phyloP scores from a whole-genome alignment of 1,284 basidiomycete species.

The Inonotus hispidus region DNA sequence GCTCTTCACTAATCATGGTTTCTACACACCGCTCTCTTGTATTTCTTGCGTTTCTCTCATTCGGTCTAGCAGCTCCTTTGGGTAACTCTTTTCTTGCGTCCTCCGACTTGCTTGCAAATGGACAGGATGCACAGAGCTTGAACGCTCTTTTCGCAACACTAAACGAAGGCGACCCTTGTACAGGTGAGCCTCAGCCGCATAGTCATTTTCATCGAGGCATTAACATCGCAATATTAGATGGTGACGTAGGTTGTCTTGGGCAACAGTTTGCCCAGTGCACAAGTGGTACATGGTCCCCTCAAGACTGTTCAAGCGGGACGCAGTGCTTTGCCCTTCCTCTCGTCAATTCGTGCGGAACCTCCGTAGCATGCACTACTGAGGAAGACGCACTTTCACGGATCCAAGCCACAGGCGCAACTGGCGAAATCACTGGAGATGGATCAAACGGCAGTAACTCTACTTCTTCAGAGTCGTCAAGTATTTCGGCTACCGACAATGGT shows the following conservation, averaged over 20 bases:
- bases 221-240: conserved; percentile 11
- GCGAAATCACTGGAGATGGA: conserved; percentile 14
- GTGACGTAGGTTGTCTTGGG: conserved; percentile 22
- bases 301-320: conserved; percentile 19
- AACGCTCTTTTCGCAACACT: conserved; percentile 34
- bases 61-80: conserved; percentile 1
- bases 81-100: background rate
- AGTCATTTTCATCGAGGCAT: background rate
- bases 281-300: conserved; percentile 19
- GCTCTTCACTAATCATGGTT: conserved; percentile 8
- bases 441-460: background rate
- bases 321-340: conserved; percentile 26
- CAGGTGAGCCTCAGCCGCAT: conserved; percentile 27
- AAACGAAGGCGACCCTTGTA: conserved; percentile 32
- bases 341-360: conserved; percentile 25
- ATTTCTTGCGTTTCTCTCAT: background rate
- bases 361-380: conserved; percentile 21
- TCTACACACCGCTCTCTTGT: background rate
- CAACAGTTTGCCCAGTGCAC: conserved; percentile 24
- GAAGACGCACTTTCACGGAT: conserved; percentile 22
- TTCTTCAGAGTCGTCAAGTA: background rate
- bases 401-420: conserved; percentile 20
- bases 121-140: conserved; percentile 35
- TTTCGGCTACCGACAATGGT: background rate
- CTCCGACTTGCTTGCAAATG: conserved; percentile 25